Conservation (phyloP, 2,329 filamentous ascomycete genomes). For the Alternaria triticimaculans region DNA sequence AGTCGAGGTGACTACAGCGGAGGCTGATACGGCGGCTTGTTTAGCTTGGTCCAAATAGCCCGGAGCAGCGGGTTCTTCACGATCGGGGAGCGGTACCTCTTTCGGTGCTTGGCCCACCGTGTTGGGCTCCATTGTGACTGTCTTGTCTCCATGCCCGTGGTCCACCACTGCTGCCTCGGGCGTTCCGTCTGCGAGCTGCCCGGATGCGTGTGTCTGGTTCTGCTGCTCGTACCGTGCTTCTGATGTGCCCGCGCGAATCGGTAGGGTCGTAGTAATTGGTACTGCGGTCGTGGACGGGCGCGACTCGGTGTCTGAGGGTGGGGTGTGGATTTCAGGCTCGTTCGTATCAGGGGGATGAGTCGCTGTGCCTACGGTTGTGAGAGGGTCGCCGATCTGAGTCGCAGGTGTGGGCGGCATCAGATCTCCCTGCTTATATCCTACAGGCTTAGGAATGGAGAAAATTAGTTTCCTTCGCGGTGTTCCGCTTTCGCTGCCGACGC, state of each 20-base stretch:
- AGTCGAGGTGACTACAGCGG: conserved; percentile 35
- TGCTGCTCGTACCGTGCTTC: conserved; percentile 52
- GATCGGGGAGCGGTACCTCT: conserved; percentile 49
- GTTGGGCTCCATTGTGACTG: conserved; percentile 55
- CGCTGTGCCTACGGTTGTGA: conserved; percentile 45
- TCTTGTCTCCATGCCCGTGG: conserved; percentile 54
- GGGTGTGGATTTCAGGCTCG: conserved; percentile 26
- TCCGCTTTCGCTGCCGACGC: conserved; percentile 54
- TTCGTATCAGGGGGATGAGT: conserved; percentile 45
- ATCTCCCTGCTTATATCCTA: conserved; percentile 36
- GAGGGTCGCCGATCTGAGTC: conserved; percentile 26
- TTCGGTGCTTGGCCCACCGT: conserved; percentile 59
- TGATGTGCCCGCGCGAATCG: conserved; percentile 51
- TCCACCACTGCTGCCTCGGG: conserved; percentile 49
- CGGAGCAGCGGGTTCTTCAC: conserved; percentile 42
- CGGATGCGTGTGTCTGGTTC: conserved; percentile 52
- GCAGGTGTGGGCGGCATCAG: conserved; percentile 36
- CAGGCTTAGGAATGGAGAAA: conserved; percentile 46
- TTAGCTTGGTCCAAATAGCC: conserved; percentile 55
- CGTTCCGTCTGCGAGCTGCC: conserved; percentile 52
- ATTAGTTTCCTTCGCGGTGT: conserved; percentile 48
- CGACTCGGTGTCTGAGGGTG: conserved; percentile 30
- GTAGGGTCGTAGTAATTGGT: conserved; percentile 26
- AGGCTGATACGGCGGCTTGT: conserved; percentile 40
- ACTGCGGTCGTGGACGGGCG: conserved; percentile 17